Evolutionary conservation across 106 monocot genomes (phyloP).

Genomic region (Posidonia australis): DNA sequence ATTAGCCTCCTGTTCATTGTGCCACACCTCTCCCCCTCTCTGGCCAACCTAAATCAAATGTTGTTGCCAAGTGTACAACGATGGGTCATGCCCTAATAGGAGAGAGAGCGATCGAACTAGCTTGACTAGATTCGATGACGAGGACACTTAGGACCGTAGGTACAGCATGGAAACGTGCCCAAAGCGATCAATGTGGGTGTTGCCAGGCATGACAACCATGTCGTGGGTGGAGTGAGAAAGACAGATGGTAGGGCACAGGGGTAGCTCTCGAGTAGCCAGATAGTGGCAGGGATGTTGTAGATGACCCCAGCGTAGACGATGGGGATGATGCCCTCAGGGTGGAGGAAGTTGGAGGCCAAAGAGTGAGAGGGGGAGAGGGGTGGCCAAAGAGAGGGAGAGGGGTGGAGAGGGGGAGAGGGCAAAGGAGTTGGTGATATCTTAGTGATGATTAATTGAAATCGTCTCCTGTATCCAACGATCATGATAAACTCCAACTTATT

Average conservation of each 20-base stretch:
- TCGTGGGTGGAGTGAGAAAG: conserved; percentile 65
- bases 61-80: conserved; percentile 50
- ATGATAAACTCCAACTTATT: no score
- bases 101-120: conserved; percentile 64
- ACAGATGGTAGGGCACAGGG: conserved; percentile 69
- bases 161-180: conserved; percentile 66
- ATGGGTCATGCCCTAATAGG: conserved; percentile 68
- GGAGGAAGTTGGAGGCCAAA: conserved; percentile 44
- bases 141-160: conserved; percentile 64
- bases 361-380: no score
- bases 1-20: no score
- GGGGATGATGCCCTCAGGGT: conserved; percentile 74
- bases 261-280: conserved; percentile 85
- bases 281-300: no score
- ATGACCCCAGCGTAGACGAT: no score
- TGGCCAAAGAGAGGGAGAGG: no score
- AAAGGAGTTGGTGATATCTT: no score
- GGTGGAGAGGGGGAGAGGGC: no score
- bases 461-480: no score
- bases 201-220: conserved; percentile 48
- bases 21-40: no score
- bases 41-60: no score
- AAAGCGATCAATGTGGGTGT: conserved; percentile 74
- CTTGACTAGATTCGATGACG: conserved; percentile 61
- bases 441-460: no score